phyloP scores from a whole-genome alignment of 164 flowering plant species.

The Chimonanthus salicifolius region DNA sequence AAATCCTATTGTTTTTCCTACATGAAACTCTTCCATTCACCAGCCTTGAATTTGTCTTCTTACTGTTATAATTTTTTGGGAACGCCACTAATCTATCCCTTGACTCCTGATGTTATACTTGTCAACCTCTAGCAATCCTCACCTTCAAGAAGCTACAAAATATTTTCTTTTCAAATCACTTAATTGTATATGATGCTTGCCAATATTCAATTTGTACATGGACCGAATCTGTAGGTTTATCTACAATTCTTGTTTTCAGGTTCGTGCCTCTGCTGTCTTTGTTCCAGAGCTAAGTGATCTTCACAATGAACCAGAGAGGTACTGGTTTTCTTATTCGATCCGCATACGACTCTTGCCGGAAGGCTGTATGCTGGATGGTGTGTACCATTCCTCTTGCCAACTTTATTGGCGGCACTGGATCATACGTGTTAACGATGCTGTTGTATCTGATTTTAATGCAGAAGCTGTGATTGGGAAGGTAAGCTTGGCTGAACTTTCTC shows the following conservation, averaged over 20 bases:
- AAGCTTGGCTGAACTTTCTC: constrained; percentile 2
- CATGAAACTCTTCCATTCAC: too few relatives aligned
- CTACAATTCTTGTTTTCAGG: constrained; percentile 32
- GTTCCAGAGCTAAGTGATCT: constrained; percentile 68
- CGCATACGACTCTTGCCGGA: constrained; percentile 72
- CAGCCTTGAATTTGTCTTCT: too few relatives aligned
- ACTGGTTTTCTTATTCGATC: constrained; percentile 67
- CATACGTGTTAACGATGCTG: constrained; percentile 51
- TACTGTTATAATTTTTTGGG: too few relatives aligned
- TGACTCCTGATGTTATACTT: background rate
- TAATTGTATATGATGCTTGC: background rate
- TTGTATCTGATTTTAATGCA: constrained; percentile 44
- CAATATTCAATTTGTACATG: background rate
- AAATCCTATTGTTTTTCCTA: too few relatives aligned
- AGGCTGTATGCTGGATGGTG: constrained; percentile 58
- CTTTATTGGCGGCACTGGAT: constrained; percentile 78
- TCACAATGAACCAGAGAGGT: constrained; percentile 30
- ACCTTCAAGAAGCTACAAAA: background rate
- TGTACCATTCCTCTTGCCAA: constrained; percentile 59
- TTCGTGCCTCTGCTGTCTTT: constrained; percentile 85
- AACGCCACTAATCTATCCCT: too few relatives aligned
- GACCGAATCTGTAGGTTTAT: background rate
- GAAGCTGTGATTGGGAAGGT: constrained; percentile 95
- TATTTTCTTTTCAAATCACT: too few relatives aligned
- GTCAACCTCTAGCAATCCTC: background rate